These are phyloP conservation scores for Myriosclerotinia duriaeana DNA, from an alignment of 2,329 filamentous ascomycete species.

Conservation along the genomic window DNA sequence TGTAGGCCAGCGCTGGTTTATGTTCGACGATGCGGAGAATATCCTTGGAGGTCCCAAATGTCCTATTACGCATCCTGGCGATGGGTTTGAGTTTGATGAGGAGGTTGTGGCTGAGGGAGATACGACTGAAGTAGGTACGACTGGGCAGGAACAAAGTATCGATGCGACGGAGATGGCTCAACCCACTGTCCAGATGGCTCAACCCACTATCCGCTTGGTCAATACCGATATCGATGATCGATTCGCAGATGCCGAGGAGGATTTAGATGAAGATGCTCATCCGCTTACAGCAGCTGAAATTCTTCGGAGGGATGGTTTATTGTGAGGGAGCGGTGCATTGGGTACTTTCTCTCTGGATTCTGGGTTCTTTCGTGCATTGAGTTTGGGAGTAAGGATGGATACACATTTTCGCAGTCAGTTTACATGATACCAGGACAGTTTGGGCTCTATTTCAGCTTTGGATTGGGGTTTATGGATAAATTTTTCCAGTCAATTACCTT, in stretches of 20 bases:
- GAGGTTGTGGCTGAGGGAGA: background rate
- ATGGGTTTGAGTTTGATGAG: background rate
- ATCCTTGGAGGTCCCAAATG: background rate
- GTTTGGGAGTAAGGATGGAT: background rate
- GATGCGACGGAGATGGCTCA: background rate
- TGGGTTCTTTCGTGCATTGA: background rate
- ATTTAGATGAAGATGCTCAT: background rate
- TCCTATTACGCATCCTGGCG: background rate
- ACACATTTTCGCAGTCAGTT: background rate
- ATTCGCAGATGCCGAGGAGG: background rate
- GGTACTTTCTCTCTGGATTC: background rate
- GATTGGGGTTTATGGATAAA: no score
- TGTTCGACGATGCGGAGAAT: background rate
- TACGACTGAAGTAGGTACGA: no score
- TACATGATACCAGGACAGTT: no score
- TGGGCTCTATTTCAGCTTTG: no score
- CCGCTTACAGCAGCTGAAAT: background rate
- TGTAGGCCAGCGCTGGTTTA: background rate
- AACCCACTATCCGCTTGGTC: background rate
- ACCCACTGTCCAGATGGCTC: background rate
- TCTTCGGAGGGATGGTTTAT: background rate
- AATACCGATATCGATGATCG: background rate
- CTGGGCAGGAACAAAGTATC: no score
- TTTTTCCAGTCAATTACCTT: no score
- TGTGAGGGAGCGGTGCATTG: background rate